Evolutionary conservation across 2,329 filamentous ascomycete genomes (phyloP).

Genomic region (Fusarium albidum): DNA sequence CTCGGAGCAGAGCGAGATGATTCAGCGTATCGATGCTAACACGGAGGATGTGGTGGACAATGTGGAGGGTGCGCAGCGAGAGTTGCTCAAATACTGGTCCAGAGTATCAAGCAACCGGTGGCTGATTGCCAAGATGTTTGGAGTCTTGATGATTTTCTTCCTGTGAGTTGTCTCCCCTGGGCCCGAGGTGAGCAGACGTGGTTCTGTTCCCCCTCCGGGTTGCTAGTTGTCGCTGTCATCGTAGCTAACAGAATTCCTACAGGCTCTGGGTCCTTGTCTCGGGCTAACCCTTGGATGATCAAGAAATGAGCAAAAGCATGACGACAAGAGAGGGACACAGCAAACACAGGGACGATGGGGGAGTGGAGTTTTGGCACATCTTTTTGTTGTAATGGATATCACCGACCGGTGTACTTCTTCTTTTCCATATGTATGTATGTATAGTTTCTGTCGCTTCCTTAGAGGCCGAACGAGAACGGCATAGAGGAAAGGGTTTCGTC

Average conservation of each 20-base stretch:
- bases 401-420: conserved; percentile 26
- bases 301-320: conserved; percentile 10
- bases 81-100: conserved; percentile 96
- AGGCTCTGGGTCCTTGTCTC: conserved; percentile 53
- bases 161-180: conserved; percentile 54
- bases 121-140: conserved; percentile 82
- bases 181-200: background rate
- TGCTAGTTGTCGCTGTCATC: background rate
- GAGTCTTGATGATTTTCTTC: conserved; percentile 95
- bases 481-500: conserved; percentile 15
- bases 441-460: conserved; percentile 31
- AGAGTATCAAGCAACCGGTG: conserved; percentile 94
- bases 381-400: conserved; percentile 39
- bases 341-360: conserved; percentile 15
- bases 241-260: conserved; percentile 16
- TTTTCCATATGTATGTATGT: conserved; percentile 34
- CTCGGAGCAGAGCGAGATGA: conserved; percentile 96
- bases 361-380: conserved; percentile 29
- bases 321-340: conserved; percentile 22
- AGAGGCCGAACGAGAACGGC: conserved; percentile 19
- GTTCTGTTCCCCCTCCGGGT: background rate
- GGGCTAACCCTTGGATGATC: conserved; percentile 37
- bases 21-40: conserved; percentile 95
- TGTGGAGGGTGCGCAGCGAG: conserved; percentile 93
- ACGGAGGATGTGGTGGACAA: conserved; percentile 98